phyloP scores from a whole-genome alignment of 83 land plant species.

The Picea mariana region DNA sequence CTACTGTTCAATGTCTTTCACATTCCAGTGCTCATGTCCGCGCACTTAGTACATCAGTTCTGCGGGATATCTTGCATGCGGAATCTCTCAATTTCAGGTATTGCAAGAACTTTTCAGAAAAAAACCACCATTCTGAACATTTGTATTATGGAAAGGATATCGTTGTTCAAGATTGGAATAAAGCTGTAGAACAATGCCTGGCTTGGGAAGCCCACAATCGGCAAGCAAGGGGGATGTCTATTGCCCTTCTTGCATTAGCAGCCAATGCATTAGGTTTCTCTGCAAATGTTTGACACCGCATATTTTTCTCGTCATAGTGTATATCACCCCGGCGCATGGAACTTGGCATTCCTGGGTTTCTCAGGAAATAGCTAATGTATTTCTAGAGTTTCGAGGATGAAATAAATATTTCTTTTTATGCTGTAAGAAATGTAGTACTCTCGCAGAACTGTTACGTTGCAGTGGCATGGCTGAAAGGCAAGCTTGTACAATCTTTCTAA shows the following conservation, averaged over 20 bases:
- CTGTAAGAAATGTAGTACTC: too few relatives aligned
- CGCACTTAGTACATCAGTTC: slow-evolving; percentile 75
- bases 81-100: slow-evolving; percentile 3
- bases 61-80: slow-evolving; percentile 45
- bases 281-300: too few relatives aligned
- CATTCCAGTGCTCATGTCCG: slow-evolving; percentile 88
- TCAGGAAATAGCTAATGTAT: too few relatives aligned
- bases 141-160: background rate
- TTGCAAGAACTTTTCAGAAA: slow-evolving; percentile 5
- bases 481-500: too few relatives aligned
- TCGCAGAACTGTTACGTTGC: too few relatives aligned
- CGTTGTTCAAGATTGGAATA: slow-evolving; percentile 50
- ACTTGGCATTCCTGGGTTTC: too few relatives aligned
- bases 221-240: slow-evolving; percentile 42
- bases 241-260: slow-evolving; percentile 41
- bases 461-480: too few relatives aligned
- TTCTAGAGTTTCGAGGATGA: too few relatives aligned
- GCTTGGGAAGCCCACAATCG: slow-evolving; percentile 71
- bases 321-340: too few relatives aligned
- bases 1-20: slow-evolving; percentile 76
- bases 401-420: too few relatives aligned
- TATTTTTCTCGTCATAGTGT: too few relatives aligned
- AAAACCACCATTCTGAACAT: background rate
- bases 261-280: slow-evolving; percentile 60
- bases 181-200: slow-evolving; percentile 57